A percentile compares a stretch with the other conserved stretches of the same genome.
phyloP scores from a whole-genome alignment of 1,284 basidiomycete genomes.

The Malassezia pachydermatis region DNA sequence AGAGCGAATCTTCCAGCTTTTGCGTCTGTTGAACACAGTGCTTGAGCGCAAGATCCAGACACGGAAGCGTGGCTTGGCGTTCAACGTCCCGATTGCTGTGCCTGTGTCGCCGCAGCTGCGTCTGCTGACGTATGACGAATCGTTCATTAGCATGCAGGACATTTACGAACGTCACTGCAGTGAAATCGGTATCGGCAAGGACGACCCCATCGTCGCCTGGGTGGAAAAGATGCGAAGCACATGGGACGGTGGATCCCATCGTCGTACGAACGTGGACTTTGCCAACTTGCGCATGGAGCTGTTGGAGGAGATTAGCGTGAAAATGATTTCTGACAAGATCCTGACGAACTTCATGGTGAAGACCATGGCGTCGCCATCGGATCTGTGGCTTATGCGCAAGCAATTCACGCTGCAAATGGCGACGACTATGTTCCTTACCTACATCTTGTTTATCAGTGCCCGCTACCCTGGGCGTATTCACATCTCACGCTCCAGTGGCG shows the following conservation, averaged over 20 bases:
- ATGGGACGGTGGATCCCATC: conserved; percentile 27
- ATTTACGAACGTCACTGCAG: conserved; percentile 85
- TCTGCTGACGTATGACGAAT: conserved; percentile 79
- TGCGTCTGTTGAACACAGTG: conserved; percentile 75
- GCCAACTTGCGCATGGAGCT: conserved; percentile 73
- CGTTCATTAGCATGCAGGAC: conserved; percentile 82
- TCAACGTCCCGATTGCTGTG: conserved; percentile 80
- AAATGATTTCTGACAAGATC: conserved; percentile 82
- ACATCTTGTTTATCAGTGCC: conserved; percentile 71
- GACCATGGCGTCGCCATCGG: conserved; percentile 71
- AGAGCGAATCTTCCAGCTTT: conserved; percentile 81
- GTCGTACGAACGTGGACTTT: conserved; percentile 53
- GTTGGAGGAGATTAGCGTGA: conserved; percentile 76
- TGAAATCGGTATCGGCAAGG: conserved; percentile 65
- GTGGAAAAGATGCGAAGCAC: conserved; percentile 45
- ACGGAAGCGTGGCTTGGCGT: conserved; percentile 77
- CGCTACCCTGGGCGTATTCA: conserved; percentile 77
- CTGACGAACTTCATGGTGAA: conserved; percentile 80
- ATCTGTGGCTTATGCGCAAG: conserved; percentile 94
- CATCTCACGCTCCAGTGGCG: conserved; percentile 60
- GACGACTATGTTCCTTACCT: conserved; percentile 82
- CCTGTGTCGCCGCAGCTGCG: conserved; percentile 75
- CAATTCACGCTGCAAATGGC: conserved; percentile 88
- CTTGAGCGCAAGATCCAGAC: conserved; percentile 67
- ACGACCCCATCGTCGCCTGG: conserved; percentile 60